Base-by-base conservation (phyloP, 139 green algal genomes). In the Ulvella scutata region DNA sequence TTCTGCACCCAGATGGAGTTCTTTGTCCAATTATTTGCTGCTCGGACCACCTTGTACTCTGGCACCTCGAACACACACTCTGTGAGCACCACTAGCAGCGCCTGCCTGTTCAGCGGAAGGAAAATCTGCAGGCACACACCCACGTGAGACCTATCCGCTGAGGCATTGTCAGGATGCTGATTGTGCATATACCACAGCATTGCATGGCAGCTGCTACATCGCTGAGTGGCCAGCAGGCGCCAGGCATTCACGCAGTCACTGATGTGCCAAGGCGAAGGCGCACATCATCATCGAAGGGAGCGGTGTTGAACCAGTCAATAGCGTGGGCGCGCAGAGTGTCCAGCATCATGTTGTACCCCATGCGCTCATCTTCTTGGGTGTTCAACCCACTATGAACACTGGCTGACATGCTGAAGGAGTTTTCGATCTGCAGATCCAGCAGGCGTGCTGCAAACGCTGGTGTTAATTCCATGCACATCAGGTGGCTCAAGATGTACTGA, bases 371-470 rank as follows among this genome's bases (percentile, higher is more conserved):
- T 23, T 67, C 51, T 67, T n/a, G n/a, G 6, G 51, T 36, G 51
- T 26, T 67, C n/a, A n/a, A n/a, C n/a, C n/a, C n/a, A n/a, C n/a
- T n/a, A n/a, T n/a, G n/a, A 26, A 67, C 51, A 31, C n/a, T 67
- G n/a, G 51, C 51, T 13, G 51, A 67, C 51, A 67, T 67, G 51
- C 51, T 67, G 17, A 67, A 67, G 2, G 51, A 67, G 51, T 67
- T 67, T 26, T 67, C 51, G 33, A 67, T 67, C 17, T 67, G 51
- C 51, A 67, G 20, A 23, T 67, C 51, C 9, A 67, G 20, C 51
- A 67, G 20, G 51, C 51, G 51, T 29, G 51, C 51, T 67, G 51
- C 51, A 67, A 67, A 67, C 51, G 51, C 51, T 67, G 51, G 51
- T 67, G 51, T 67, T 7, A 67, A 26, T 31, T n/a, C 33, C 51